Evolutionary conservation across 345 rosid genomes (phyloP), one percentile per base, ranked within the genome.

Genomic region (Citrus medica): DNA sequence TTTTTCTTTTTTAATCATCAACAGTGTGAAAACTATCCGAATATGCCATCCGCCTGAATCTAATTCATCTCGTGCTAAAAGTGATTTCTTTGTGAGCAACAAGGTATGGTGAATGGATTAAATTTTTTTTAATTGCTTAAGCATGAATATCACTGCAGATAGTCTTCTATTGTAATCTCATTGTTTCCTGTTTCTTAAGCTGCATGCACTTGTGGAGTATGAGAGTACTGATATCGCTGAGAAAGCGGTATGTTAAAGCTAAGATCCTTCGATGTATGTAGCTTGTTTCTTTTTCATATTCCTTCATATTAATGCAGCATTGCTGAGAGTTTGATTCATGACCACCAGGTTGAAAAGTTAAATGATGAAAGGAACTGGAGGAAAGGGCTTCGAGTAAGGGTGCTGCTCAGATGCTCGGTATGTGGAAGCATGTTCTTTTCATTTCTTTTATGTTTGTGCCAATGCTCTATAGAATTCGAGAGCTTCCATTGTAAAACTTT

Each of bases 291-390:
- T 19, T 32, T 40, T 35, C 12, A 7, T 7, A 40, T 71, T 69
- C 27, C 66, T 46, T 42, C 5, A 30, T 3, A 1, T 55, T 56
- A 30, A 58, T 27, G 8, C 14, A 28, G 58, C 60, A 19, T 22
- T 56, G n/a, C 40, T 71, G 60, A 69, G 37, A 64, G 70, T 69
- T 55, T 56, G 56, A 30, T 75, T 74, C 35, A 76, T 37, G 55
- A 59, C 55, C 80, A 95, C 42, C 80, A 95, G 98, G 98, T 83
- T 9, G 94, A 89, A 83, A 93, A 90, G 79, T 81, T 97, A 80
- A 97, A 90, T 75, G 99, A 97, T 61, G 93, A 93, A 86, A 85
- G 98, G 83, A 89, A 97, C 84, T 97, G 98, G 98, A 87, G 98
- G 82, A 97, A 94, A 89, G 99, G 98, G 42, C 94, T 97, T 78